Evolutionary conservation across 2,329 filamentous ascomycete species (phyloP).

Genomic region (Emergomyces pasteurianus): DNA sequence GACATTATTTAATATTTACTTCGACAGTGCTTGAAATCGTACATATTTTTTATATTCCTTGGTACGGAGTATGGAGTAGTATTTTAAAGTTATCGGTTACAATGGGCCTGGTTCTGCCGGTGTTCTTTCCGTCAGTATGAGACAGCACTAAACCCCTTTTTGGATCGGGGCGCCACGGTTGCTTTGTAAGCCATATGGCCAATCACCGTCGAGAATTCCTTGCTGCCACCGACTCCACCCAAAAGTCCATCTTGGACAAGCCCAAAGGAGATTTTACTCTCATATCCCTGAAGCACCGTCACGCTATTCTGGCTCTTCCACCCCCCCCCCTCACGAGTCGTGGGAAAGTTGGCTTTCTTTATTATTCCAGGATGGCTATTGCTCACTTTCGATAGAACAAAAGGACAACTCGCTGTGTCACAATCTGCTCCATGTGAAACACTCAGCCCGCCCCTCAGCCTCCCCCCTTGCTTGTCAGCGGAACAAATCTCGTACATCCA

Average conservation of each 20-base stretch:
- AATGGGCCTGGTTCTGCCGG: too few relatives aligned
- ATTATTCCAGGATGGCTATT: neutral
- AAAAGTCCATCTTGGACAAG: too few relatives aligned
- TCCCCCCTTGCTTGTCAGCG: neutral
- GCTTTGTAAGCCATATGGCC: neutral
- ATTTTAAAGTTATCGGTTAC: too few relatives aligned
- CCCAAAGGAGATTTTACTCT: neutral
- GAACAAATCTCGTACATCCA: neutral
- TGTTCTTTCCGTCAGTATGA: too few relatives aligned
- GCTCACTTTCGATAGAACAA: neutral
- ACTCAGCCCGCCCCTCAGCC: neutral
- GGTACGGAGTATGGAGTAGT: too few relatives aligned
- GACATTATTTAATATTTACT: too few relatives aligned
- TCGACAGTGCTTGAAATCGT: too few relatives aligned
- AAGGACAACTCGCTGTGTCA: neutral
- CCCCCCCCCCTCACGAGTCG: neutral
- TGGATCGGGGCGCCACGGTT: neutral
- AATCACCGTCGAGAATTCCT: neutral
- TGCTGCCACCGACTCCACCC: neutral
- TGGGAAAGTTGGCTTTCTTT: conserved; percentile 3
- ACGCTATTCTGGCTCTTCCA: neutral
- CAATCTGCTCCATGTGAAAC: neutral
- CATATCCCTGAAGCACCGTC: neutral
- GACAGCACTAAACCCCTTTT: too few relatives aligned
- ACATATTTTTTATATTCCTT: too few relatives aligned